phyloP scores from a whole-genome alignment of 2,329 filamentous ascomycete species.

The Trichoderma citrinoviride region DNA sequence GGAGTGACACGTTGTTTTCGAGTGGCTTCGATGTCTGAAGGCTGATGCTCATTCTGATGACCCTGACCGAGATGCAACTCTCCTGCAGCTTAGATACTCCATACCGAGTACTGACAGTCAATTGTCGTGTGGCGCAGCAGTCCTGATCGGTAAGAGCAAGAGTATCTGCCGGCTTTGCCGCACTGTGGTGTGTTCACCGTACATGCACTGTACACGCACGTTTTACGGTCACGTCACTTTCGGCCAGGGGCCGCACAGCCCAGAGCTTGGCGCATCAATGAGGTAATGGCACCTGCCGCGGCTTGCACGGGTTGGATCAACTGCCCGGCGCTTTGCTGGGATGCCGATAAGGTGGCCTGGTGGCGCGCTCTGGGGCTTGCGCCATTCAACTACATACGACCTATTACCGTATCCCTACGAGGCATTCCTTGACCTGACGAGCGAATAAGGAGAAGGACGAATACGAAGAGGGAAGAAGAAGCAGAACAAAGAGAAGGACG shows the following conservation, averaged over 20 bases:
- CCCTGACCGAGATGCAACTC: no score
- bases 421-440: background rate
- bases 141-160: no score
- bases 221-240: constrained; percentile 12
- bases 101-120: no score
- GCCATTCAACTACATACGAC: background rate
- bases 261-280: constrained; percentile 9
- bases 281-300: constrained; percentile 1
- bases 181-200: background rate
- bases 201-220: background rate
- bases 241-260: constrained; percentile 8
- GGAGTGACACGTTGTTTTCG: background rate
- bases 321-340: background rate
- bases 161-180: no score
- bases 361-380: constrained; percentile 10
- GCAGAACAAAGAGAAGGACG: background rate
- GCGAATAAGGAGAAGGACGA: background rate
- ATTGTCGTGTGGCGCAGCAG: no score
- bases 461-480: background rate
- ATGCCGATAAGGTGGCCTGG: constrained; percentile 7
- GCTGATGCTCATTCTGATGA: no score
- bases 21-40: background rate
- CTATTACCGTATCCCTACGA: background rate
- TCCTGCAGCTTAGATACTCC: no score
- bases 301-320: no score